Evolutionary conservation across 179 eudicot genomes (phyloP).

Genomic region (Sideroxylon spinosum): DNA sequence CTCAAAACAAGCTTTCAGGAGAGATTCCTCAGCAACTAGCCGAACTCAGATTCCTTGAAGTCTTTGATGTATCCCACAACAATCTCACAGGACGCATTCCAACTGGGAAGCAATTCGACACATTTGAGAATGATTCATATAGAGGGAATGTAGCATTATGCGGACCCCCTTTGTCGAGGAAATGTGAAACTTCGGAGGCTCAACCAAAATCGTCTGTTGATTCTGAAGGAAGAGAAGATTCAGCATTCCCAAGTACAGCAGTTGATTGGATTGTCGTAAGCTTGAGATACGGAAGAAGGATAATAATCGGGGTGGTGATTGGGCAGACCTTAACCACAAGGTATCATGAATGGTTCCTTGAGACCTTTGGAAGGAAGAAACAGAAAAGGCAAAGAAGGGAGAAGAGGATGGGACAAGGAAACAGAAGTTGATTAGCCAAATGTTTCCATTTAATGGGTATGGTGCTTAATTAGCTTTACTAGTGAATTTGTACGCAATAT

Average conservation of each 20-base stretch:
- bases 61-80: conserved; percentile 19
- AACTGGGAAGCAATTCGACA: conserved; percentile 22
- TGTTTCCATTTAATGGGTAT: too few species aligned
- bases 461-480: too few species aligned
- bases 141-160: conserved; percentile 23
- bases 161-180: conserved; percentile 26
- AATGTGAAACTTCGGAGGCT: conserved; percentile 15
- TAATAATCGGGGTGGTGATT: conserved; percentile 7
- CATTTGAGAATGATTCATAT: conserved; percentile 26
- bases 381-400: background rate
- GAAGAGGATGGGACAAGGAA: background rate
- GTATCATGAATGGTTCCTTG: conserved; percentile 9
- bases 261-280: conserved; percentile 6
- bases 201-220: too few species aligned
- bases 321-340: background rate
- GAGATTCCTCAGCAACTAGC: conserved; percentile 27
- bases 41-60: conserved; percentile 19
- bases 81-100: background rate
- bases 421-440: background rate
- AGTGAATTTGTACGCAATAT: too few species aligned
- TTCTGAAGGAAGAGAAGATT: background rate
- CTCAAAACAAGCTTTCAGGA: conserved; percentile 30
- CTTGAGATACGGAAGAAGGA: background rate
- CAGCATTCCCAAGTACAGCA: background rate
- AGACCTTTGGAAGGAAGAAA: background rate